Evolutionary conservation across 2,329 filamentous ascomycete genomes (phyloP), one percentile per base, ranked within the genome.

Genomic region (Sporothrix curviconia): DNA sequence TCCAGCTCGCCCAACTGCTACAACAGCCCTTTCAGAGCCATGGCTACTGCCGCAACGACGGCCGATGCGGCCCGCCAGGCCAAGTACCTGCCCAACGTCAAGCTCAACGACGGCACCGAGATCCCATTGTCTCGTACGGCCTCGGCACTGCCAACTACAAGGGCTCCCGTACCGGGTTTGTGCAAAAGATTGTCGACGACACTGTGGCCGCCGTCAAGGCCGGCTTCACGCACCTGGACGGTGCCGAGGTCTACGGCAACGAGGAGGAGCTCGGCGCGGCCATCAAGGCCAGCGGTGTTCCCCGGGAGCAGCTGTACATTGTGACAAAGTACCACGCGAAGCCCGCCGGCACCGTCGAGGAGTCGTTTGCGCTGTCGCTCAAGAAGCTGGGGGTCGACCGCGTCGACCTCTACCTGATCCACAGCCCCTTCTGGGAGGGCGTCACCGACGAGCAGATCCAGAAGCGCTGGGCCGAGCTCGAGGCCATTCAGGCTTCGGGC

Each of bases 181-280:
- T 89, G 62, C 72, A 83, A 57, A 74, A 77, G 5, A 71, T 79
- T 50, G 68, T 78, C 46, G 70, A 75, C 24, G 62, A 73, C 54
- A 77, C 78, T 42, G 80, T 86, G 57, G 78, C 73, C 62, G 87
- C 88, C 32, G 85, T 90, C 64, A 78, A 81, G 56, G 70, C 82
- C n/a, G 87, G 86, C 24, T 91, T 85, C 69, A 77, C 78, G 58
- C 87, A 92, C 66, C 76, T 92, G 3, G 89, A 92, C 68, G 83
- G 87, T 43, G 89, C 89, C 19, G 84, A 92, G 74, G 81, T 72
- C 14, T 86, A 86, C 67, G 75, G 76, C 52, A 86, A 85, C 64
- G 84, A 92, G 70, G 72, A 78, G 62, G 87, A 90, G 68, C 81
- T 91, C 24, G 88, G 87, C 59, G 74, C 76, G 32, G 87, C 86